Evolutionary conservation across 331 rosid genomes (phyloP).

Genomic region (Quercus phellos): DNA sequence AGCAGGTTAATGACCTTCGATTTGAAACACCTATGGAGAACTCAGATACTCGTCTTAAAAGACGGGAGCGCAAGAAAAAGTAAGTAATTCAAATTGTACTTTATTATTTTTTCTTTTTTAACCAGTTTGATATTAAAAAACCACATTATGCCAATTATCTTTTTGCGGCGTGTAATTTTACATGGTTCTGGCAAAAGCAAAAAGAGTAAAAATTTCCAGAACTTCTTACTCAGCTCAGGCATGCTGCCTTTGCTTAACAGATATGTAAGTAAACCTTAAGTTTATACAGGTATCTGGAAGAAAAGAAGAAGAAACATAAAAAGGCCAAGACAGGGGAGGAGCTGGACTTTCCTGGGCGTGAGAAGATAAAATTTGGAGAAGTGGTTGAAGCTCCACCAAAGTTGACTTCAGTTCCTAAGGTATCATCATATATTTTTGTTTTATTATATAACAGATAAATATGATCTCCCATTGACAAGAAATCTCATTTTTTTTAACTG

Average conservation of each 20-base stretch:
- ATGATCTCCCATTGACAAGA: constrained; percentile 1
- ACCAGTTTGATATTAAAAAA: not conserved
- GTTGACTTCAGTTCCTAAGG: constrained; percentile 60
- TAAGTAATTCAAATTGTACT: constrained; percentile 21
- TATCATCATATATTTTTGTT: constrained; percentile 22
- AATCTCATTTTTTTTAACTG: constrained; percentile 10
- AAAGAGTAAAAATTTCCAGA: not conserved
- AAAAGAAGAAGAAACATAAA: constrained; percentile 63
- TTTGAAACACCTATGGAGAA: constrained; percentile 48
- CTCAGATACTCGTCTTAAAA: constrained; percentile 40
- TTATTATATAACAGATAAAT: constrained; percentile 7
- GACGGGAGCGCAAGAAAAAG: constrained; percentile 68
- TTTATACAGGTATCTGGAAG: constrained; percentile 56
- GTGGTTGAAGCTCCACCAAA: constrained; percentile 90
- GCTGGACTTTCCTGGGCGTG: constrained; percentile 59
- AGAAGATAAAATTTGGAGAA: constrained; percentile 78
- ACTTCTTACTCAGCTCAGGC: constrained; percentile 1
- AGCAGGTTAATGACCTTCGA: constrained; percentile 68
- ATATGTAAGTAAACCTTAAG: constrained; percentile 3
- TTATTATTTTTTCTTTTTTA: not conserved
- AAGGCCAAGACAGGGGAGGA: constrained; percentile 36
- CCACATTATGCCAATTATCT: not conserved
- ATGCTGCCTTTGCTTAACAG: not conserved
- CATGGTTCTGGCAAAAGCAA: not conserved
- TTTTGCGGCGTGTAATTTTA: not conserved